phyloP scores from a whole-genome alignment of 768 basidiomycete species.

The Suillus plorans region DNA sequence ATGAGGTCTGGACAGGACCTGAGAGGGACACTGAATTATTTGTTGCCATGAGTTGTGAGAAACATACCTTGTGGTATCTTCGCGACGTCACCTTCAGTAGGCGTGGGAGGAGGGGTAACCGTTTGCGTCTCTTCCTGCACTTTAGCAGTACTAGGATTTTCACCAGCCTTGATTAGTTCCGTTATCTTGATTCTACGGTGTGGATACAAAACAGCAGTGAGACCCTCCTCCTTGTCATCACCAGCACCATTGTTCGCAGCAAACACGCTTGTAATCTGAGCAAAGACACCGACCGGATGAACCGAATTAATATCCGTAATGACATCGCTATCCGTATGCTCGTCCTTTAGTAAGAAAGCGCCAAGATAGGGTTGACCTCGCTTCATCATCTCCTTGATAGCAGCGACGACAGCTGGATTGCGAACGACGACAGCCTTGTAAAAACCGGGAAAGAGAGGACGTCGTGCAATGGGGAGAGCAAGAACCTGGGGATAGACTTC shows the following conservation, averaged over 20 bases:
- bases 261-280: conserved; percentile 94
- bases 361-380: conserved; percentile 97
- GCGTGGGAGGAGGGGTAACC: conserved; percentile 45
- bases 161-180: conserved; percentile 75
- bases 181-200: conserved; percentile 88
- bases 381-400: conserved; percentile 95
- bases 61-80: conserved; percentile 24
- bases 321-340: conserved; percentile 87
- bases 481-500: conserved; percentile 92
- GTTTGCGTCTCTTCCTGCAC: conserved; percentile 42
- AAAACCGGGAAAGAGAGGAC: conserved; percentile 96
- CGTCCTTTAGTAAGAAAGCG: conserved; percentile 94
- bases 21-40: conserved; percentile 5
- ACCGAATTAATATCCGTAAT: conserved; percentile 88
- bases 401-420: conserved; percentile 87
- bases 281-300: conserved; percentile 92
- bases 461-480: conserved; percentile 90
- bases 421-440: conserved; percentile 97
- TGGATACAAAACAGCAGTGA: conserved; percentile 95
- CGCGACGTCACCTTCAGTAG: conserved; percentile 22
- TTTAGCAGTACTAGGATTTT: conserved; percentile 32
- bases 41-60: not conserved
- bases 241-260: conserved; percentile 52
- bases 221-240: conserved; percentile 77
- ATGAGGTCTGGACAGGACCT: conserved; percentile 79